Percentiles rank a stretch among this genome's conserved stretches.
Evolutionary conservation across 228 moss, liverwort and hornwort species (phyloP).

Genomic region (Sphagnum fallax): DNA sequence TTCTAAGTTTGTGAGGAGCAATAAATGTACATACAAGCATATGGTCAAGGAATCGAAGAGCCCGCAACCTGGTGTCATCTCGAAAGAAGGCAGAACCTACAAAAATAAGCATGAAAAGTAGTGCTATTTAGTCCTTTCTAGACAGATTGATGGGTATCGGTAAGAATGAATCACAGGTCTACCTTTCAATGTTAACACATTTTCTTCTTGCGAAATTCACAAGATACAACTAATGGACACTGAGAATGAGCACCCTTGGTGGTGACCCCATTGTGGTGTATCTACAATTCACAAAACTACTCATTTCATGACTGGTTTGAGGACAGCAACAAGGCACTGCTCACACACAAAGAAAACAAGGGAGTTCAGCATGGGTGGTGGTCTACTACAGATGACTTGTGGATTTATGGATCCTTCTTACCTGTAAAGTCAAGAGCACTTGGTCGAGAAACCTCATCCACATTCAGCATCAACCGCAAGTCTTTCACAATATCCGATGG

Average conservation of each 20-base stretch:
- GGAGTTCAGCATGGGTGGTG: no score
- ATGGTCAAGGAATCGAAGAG: conserved; percentile 93
- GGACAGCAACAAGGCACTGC: no score
- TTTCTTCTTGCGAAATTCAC: neutral
- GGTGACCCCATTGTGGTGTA: no score
- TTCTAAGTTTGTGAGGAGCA: neutral
- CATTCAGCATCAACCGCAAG: conserved; percentile 75
- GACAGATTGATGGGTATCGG: neutral
- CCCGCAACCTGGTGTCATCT: conserved; percentile 85
- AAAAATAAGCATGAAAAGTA: neutral
- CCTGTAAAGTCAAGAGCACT: conserved; percentile 89
- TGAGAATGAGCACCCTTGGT: no score
- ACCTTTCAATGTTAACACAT: neutral
- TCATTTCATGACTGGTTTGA: no score
- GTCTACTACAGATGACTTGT: no score
- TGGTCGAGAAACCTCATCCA: conserved; percentile 69
- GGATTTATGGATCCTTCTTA: conserved; percentile 9
- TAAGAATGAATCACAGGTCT: neutral
- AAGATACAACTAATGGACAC: neutral
- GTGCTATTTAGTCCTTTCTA: no score
- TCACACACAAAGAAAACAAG: no score
- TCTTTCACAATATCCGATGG: conserved; percentile 74
- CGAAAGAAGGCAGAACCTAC: conserved; percentile 87
- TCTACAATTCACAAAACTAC: no score
- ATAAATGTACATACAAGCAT: conserved; percentile 61